Evolutionary conservation across 1,284 basidiomycete species (phyloP).

Genomic region (Schizopora paradoxa): DNA sequence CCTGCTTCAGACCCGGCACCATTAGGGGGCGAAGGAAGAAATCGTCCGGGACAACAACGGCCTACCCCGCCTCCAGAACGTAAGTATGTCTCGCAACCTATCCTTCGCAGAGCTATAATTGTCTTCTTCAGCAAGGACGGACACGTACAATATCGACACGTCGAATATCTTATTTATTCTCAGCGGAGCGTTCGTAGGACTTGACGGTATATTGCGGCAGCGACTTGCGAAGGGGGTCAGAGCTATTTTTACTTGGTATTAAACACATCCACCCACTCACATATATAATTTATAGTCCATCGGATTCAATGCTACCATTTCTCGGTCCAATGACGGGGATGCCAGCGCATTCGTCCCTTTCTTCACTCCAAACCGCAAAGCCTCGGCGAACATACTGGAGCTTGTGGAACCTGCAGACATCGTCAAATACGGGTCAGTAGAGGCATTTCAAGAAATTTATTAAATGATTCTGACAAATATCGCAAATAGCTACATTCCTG

Average conservation of each 20-base stretch:
- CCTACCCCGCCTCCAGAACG: constrained; percentile 30
- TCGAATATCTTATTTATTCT: constrained; percentile 88
- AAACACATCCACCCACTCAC: background rate
- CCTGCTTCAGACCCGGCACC: constrained; percentile 8
- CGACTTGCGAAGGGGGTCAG: constrained; percentile 80
- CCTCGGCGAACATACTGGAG: constrained; percentile 49
- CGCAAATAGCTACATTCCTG: constrained; percentile 75
- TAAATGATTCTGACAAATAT: background rate
- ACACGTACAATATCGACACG: constrained; percentile 75
- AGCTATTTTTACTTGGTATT: constrained; percentile 14
- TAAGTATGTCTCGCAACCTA: constrained; percentile 25
- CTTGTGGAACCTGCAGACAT: constrained; percentile 63
- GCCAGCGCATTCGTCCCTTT: constrained; percentile 46
- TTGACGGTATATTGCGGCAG: constrained; percentile 77
- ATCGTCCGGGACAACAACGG: constrained; percentile 36
- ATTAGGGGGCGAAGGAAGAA: constrained; percentile 38
- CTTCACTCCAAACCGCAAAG: constrained; percentile 65
- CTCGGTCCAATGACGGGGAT: constrained; percentile 35
- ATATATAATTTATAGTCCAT: constrained; percentile 56
- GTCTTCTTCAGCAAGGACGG: constrained; percentile 47
- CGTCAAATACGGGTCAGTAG: constrained; percentile 18
- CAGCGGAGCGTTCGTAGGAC: constrained; percentile 90
- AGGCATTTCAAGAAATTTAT: no score
- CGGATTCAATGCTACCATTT: constrained; percentile 75
- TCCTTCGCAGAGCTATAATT: background rate